Base-by-base conservation (phyloP, 2,329 filamentous ascomycete genomes). In the Apiospora hydei region DNA sequence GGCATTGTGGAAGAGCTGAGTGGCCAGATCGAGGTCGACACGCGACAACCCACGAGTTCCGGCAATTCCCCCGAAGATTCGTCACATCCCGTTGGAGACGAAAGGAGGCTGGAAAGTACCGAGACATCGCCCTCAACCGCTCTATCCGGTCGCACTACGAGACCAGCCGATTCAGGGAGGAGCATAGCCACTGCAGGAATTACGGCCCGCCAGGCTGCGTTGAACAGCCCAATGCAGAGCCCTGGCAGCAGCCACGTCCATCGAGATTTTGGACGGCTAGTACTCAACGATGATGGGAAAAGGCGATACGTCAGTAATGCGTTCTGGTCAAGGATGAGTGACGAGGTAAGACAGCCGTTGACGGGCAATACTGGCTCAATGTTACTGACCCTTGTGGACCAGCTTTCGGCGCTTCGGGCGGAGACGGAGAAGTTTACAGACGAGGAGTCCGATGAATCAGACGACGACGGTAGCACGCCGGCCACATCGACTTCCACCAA, bases 291-390 rank as follows among this genome's bases (percentile, higher is more conserved):
- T 72, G 86, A 87, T 71, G 91, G 91, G 51, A 89, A 89, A 72
- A 91, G 89, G 71, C 85, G 92, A 78, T 95, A 95, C 79, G 89
- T 95, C 75, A 94, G 92, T 82, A 93, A 90, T 79, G 91, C 89
- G 8, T 94, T 95, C 77, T 94, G 92, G 92, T 89, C 92, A 26
- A 93, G 89, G 74, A 85, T 95, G 69, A 93, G 91, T 73, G 93
- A 94, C 70, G 92, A 95, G 86, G 91, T 92, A 81, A 71, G 83
- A 72, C n/a, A 41, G 11, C 49, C 4, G 24, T 69, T 13, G 49
- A 24, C 30, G 67, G 30, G 8, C 44, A 26, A 70, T 38, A 41
- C 21, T 24, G 18, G 34, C 34, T 41, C 10, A n/a, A 41, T n/a
- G 75, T 74, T 74, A 77, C 76, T 69, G 74, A 76, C 64, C 73